A percentile compares a stretch with the other conserved stretches of the same genome.
Evolutionary conservation across 78 protist genomes (phyloP).

Genomic region (Salpingoeca rosetta): DNA sequence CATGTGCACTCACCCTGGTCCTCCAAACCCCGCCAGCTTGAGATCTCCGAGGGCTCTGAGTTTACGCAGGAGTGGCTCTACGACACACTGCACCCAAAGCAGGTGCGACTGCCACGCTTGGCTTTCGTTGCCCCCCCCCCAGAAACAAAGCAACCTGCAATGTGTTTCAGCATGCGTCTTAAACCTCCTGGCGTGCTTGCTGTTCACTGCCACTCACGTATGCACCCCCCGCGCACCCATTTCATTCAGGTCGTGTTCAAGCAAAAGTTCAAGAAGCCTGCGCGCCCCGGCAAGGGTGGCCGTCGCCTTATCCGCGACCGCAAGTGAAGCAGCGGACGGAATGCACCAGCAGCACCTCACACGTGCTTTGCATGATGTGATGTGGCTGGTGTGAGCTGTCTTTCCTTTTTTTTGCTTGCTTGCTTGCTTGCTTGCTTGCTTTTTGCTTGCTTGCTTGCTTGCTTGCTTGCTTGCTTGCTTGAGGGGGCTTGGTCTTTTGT

Average conservation of each 20-base stretch:
- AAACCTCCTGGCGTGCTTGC: background rate
- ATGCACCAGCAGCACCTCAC: too few species aligned
- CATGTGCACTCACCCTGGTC: too few species aligned
- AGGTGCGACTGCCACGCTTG: background rate
- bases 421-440: too few species aligned
- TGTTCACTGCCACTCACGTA: too few species aligned
- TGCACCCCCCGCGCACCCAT: too few species aligned
- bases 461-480: too few species aligned
- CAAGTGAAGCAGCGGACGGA: too few species aligned
- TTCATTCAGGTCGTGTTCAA: background rate
- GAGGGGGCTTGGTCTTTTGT: too few species aligned
- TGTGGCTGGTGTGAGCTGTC: too few species aligned
- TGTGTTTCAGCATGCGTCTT: background rate
- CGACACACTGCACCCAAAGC: background rate
- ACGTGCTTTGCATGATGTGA: too few species aligned
- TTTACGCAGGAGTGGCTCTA: background rate
- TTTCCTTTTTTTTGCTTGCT: too few species aligned
- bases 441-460: too few species aligned
- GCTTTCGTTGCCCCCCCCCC: background rate
- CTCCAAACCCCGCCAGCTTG: background rate
- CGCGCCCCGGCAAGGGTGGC: conserved; percentile 10
- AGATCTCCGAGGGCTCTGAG: background rate
- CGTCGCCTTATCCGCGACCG: background rate
- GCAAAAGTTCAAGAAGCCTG: background rate
- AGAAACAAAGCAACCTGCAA: background rate